Percentiles rank a stretch among this genome's conserved stretches.
phyloP scores from a whole-genome alignment of 257 asterid genomes.

The Nicotiana undulata region DNA sequence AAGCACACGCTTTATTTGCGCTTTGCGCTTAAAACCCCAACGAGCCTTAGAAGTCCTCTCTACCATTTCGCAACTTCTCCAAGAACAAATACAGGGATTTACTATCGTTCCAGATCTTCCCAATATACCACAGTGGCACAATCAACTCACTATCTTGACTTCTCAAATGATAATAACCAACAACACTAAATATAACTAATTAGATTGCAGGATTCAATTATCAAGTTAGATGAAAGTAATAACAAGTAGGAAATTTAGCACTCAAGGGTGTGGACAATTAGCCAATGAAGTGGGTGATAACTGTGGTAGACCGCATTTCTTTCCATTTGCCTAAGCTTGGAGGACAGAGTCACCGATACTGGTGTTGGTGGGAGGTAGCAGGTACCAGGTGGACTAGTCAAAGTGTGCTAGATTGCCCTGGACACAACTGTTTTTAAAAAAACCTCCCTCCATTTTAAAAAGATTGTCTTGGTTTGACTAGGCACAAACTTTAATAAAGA shows the following conservation, averaged over 20 bases:
- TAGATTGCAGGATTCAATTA: background rate
- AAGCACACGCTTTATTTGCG: too few relatives aligned
- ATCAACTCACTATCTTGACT: background rate
- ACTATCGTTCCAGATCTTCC: background rate
- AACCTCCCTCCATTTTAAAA: too few relatives aligned
- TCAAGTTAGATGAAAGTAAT: background rate
- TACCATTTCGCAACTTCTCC: background rate
- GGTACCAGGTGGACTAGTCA: background rate
- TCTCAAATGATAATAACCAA: background rate
- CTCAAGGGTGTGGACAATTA: background rate
- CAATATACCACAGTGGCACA: background rate
- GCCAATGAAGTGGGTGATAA: background rate
- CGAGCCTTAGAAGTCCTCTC: too few relatives aligned
- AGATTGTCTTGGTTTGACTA: too few relatives aligned
- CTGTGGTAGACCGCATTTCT: background rate
- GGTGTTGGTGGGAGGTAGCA: background rate
- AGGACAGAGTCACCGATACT: background rate
- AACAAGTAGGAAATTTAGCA: background rate
- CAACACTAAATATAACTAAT: background rate
- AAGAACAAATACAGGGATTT: background rate
- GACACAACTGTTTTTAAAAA: background rate
- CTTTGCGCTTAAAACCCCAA: too few relatives aligned
- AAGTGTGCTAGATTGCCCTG: background rate
- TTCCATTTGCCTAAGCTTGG: background rate
- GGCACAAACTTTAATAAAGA: too few relatives aligned